Percentiles rank a stretch among this genome's conserved stretches.
Evolutionary conservation across 306 rosid species (phyloP).

Genomic region (Casuarina cunninghamiana): DNA sequence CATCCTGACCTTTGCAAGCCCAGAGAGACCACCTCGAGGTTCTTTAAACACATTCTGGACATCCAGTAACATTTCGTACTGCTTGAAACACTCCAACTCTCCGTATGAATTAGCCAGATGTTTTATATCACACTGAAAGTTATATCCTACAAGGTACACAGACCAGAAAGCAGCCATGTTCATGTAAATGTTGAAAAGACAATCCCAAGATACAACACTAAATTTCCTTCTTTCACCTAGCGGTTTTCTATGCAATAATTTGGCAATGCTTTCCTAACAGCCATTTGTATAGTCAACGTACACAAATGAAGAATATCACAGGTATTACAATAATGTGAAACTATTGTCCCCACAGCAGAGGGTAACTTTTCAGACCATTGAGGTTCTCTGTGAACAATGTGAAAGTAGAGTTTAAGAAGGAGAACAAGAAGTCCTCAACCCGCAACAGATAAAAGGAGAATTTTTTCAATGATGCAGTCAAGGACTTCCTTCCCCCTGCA

Average conservation of each 20-base stretch:
- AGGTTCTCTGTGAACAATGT: neutral
- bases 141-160: slow-evolving; percentile 68
- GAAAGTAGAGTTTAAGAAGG: neutral
- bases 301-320: neutral
- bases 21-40: slow-evolving; percentile 80
- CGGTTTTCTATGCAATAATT: neutral
- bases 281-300: neutral
- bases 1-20: slow-evolving; percentile 70
- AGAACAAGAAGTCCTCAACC: too few relatives aligned
- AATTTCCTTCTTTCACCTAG: neutral
- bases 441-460: too few relatives aligned
- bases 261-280: neutral
- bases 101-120: slow-evolving; percentile 81
- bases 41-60: slow-evolving; percentile 77
- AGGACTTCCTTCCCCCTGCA: too few relatives aligned
- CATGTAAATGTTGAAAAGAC: neutral
- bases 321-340: neutral
- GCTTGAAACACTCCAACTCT: slow-evolving; percentile 78
- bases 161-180: slow-evolving; percentile 29
- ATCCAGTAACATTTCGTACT: slow-evolving; percentile 78
- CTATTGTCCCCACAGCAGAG: neutral
- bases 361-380: neutral
- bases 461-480: too few relatives aligned
- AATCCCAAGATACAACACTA: neutral
- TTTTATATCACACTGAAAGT: slow-evolving; percentile 80